These are phyloP conservation scores for Diddensiella santjacobensis DNA, from an alignment of 805 yeast genomes.

Conservation along the genomic window DNA sequence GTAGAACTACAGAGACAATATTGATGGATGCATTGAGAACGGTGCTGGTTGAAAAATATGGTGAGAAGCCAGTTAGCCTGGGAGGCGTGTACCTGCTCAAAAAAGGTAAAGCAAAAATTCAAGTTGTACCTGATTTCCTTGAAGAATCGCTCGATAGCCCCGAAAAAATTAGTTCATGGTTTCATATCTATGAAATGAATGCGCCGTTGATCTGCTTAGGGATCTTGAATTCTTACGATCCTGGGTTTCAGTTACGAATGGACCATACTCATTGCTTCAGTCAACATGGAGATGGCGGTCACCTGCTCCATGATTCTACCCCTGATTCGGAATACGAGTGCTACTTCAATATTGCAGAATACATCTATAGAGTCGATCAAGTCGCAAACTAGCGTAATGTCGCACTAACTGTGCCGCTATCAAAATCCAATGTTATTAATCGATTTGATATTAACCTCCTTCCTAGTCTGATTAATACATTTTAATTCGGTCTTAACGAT, in stretches of 20 bases:
- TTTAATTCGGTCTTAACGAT: too few relatives aligned
- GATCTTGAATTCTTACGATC: background rate
- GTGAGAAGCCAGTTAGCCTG: background rate
- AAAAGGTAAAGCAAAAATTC: background rate
- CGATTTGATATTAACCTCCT: too few relatives aligned
- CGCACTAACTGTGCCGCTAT: too few relatives aligned
- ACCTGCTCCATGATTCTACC: background rate
- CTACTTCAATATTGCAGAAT: background rate
- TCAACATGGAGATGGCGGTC: constrained; percentile 1
- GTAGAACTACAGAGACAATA: background rate
- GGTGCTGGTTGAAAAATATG: background rate
- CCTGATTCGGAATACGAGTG: constrained; percentile 2
- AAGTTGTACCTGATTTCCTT: background rate
- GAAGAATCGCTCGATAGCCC: background rate
- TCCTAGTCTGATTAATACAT: too few relatives aligned
- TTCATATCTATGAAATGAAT: background rate
- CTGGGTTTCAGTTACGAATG: constrained; percentile 2
- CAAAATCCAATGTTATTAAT: too few relatives aligned
- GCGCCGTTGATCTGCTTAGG: constrained; percentile 2
- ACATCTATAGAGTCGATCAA: background rate
- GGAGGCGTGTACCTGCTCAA: background rate
- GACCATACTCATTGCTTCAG: constrained; percentile 2
- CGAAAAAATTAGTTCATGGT: background rate
- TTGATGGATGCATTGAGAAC: background rate
- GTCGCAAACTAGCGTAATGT: background rate